Percentiles rank a stretch among this genome's conserved stretches.
Conservation (phyloP, 306 rosid species). For the Malus fusca region DNA sequence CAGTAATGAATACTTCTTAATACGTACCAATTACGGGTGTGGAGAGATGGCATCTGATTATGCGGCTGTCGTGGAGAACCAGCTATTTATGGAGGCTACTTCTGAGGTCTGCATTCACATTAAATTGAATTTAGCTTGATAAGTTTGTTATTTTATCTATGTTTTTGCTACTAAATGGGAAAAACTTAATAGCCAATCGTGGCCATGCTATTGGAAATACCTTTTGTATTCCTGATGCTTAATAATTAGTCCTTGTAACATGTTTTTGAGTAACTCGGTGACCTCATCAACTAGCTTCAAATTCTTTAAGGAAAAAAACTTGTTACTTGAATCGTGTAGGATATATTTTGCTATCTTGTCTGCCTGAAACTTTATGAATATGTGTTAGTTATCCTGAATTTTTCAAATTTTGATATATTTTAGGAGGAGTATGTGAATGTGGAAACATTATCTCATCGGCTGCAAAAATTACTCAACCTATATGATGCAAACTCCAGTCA, state of each 20-base stretch:
- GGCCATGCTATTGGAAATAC: neutral
- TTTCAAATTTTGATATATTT: slow-evolving; percentile 1
- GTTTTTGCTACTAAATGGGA: neutral
- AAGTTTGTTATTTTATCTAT: neutral
- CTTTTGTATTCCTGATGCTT: neutral
- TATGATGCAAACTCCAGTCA: neutral
- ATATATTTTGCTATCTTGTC: neutral
- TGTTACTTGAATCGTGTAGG: neutral
- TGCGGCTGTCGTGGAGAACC: slow-evolving; percentile 11
- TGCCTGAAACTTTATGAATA: neutral
- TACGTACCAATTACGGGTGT: neutral
- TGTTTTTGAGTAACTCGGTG: neutral
- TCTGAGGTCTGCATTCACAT: slow-evolving; percentile 30
- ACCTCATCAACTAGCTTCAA: neutral
- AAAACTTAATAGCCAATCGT: neutral
- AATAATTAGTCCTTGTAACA: neutral
- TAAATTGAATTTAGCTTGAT: neutral
- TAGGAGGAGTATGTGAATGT: slow-evolving; percentile 37
- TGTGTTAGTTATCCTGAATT: neutral
- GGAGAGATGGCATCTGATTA: neutral
- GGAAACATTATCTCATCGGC: slow-evolving; percentile 16
- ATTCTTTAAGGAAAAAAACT: neutral
- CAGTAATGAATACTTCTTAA: slow-evolving; percentile 5
- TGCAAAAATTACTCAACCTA: slow-evolving; percentile 7
- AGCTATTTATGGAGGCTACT: slow-evolving; percentile 24